Evolutionary conservation across 768 basidiomycete species (phyloP), one percentile per base, ranked within the genome.

Genomic region (Termitomyces sp.): DNA sequence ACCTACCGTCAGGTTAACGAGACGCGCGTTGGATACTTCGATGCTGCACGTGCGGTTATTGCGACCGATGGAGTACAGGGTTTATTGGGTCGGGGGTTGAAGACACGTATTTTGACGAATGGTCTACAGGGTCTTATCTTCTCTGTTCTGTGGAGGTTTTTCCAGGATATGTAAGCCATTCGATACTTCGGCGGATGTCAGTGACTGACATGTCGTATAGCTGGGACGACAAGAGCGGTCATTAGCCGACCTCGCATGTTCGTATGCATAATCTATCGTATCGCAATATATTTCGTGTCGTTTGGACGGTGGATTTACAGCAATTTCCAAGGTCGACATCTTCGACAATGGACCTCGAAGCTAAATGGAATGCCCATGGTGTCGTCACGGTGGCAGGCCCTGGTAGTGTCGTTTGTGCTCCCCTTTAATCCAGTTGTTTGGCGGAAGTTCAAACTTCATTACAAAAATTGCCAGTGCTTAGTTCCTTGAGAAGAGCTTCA

Each of bases 1-100:
- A 98, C 96, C 0, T 98, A 97, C 73, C 78, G 95, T 16, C 96
- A 98, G 70, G 93, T 95, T 33, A 85, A 94, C 67, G 87, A 89
- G 59, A 84, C 83, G 5, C 82, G 84, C 32, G 88, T 98, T 16
- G 83, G 87, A 1, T 98, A 98, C 69, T 56, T 79, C 4, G 83
- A 87, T 52, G 91, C 93, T 0, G 94, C 92, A 0, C 80, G 80
- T 48, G 85, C 83, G 5, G 89, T 98, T 47, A 76, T 97, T 37
- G 81, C 80, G 1, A 72, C 75, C 0, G 95, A 97, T 63, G 95
- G 95, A 12, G 55, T 87, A n/a, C 67, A 68, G 22, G 95, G 93
- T 5, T 72, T 98, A 30, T 87, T 98, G 26, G 93, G 93, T 2
- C 82, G 96, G 7, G 96, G 96, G 1, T 72, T 98, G 61, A 91